Evolutionary conservation across 768 basidiomycete genomes (phyloP).

Genomic region (Pleurotus tuber-regium): DNA sequence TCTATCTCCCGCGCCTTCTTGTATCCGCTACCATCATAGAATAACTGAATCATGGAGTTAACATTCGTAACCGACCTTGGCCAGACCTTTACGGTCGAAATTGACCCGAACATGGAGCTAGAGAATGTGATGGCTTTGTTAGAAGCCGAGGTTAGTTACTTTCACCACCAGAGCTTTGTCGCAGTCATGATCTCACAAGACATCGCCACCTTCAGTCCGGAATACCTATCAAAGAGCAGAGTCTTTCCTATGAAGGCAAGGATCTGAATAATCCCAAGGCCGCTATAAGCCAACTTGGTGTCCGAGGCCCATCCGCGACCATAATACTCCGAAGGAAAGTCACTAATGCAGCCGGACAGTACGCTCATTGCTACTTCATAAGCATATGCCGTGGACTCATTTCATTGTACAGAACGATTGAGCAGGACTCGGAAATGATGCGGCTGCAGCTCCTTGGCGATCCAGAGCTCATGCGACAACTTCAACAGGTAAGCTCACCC

Average conservation of each 20-base stretch:
- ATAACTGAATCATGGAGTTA: constrained; percentile 68
- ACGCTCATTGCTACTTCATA: constrained; percentile 7
- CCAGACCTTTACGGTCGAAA: constrained; percentile 67
- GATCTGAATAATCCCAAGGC: constrained; percentile 65
- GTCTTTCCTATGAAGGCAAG: constrained; percentile 62
- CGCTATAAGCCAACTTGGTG: constrained; percentile 66
- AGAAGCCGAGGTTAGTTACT: constrained; percentile 84
- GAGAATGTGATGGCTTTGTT: constrained; percentile 91
- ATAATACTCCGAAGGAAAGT: constrained; percentile 66
- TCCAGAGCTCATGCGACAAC: constrained; percentile 71
- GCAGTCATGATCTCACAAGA: background rate
- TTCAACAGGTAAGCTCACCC: constrained; percentile 56
- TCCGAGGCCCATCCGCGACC: constrained; percentile 58
- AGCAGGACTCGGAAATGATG: constrained; percentile 89
- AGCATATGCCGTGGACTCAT: background rate
- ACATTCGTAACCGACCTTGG: constrained; percentile 73
- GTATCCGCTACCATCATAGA: too few relatives aligned
- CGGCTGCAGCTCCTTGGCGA: constrained; percentile 84
- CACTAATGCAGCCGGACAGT: constrained; percentile 40
- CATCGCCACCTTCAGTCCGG: constrained; percentile 52
- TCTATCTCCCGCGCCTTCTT: constrained; percentile 12
- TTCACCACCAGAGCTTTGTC: constrained; percentile 2
- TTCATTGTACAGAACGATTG: constrained; percentile 47
- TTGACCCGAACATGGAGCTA: constrained; percentile 87
- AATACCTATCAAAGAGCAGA: constrained; percentile 70